phyloP scores from a whole-genome alignment of 129 eudicot species.

The Ambrosia trifida region DNA sequence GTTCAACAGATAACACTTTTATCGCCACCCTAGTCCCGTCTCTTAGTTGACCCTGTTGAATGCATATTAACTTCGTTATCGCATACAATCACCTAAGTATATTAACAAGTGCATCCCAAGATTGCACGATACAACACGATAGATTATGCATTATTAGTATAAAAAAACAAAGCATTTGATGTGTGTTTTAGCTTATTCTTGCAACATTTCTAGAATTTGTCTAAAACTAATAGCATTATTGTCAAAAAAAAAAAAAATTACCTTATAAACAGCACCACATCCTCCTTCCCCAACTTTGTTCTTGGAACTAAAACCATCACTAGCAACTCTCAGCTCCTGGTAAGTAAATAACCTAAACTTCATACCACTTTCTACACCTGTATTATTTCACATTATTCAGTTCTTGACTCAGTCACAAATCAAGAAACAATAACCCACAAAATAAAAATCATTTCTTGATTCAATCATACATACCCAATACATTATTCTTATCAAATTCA shows the following conservation, averaged over 20 bases:
- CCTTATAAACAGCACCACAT: slow-evolving; percentile 77
- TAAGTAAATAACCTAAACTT: slow-evolving; percentile 58
- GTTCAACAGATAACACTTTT: slow-evolving; percentile 71
- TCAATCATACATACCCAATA: slow-evolving; percentile 5
- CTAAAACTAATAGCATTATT: not conserved
- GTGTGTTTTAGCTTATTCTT: not conserved
- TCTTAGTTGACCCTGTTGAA: slow-evolving; percentile 55
- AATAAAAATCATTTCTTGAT: slow-evolving; percentile 13
- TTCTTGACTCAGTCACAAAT: slow-evolving; percentile 7
- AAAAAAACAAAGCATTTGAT: not conserved
- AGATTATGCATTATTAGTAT: not conserved
- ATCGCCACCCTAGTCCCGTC: slow-evolving; percentile 68
- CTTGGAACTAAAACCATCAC: slow-evolving; percentile 49
- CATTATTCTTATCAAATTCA: slow-evolving; percentile 7
- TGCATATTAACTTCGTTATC: too few species aligned
- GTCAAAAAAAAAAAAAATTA: slow-evolving; percentile 5
- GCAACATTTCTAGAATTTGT: not conserved
- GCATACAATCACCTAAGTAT: too few species aligned
- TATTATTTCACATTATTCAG: slow-evolving; percentile 29
- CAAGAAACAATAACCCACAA: slow-evolving; percentile 17
- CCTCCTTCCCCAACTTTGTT: slow-evolving; percentile 78
- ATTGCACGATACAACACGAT: not conserved
- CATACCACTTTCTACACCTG: slow-evolving; percentile 43
- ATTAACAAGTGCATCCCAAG: not conserved
- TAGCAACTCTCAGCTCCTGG: slow-evolving; percentile 60